Conservation (phyloP, 495 filamentous ascomycete genomes). For the Penicillium silybi region DNA sequence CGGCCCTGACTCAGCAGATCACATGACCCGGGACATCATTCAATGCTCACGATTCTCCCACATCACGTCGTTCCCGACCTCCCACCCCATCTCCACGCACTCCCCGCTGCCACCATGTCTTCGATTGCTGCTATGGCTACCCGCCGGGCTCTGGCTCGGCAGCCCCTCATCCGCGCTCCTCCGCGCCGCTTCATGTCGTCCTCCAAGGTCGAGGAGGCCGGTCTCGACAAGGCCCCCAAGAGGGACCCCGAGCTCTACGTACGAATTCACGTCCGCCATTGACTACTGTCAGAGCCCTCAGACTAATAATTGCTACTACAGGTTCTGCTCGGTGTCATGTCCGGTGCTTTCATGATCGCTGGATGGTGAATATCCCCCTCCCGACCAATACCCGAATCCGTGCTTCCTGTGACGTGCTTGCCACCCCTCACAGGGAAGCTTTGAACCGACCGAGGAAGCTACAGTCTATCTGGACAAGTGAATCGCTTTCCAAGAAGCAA, state of each 20-base stretch:
- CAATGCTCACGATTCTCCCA: slow-evolving; percentile 31
- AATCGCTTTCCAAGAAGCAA: neutral
- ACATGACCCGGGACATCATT: slow-evolving; percentile 42
- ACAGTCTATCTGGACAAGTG: neutral
- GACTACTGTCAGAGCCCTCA: slow-evolving; percentile 1
- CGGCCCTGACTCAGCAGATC: slow-evolving; percentile 31
- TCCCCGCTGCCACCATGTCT: slow-evolving; percentile 44
- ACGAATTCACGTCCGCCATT: slow-evolving; percentile 28
- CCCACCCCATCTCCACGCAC: slow-evolving; percentile 16
- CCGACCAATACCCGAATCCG: slow-evolving; percentile 1
- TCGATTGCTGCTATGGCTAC: slow-evolving; percentile 50
- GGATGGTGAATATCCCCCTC: slow-evolving; percentile 63
- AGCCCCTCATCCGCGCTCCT: slow-evolving; percentile 40
- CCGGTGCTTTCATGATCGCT: slow-evolving; percentile 76
- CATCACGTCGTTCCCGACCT: slow-evolving; percentile 21
- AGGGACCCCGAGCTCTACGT: slow-evolving; percentile 81
- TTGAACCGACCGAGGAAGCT: neutral
- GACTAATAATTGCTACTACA: slow-evolving; percentile 34
- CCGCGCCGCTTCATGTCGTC: slow-evolving; percentile 41
- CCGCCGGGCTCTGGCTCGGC: slow-evolving; percentile 48
- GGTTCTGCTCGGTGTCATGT: slow-evolving; percentile 92
- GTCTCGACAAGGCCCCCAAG: slow-evolving; percentile 63
- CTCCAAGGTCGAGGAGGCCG: slow-evolving; percentile 46
- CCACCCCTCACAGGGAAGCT: neutral
- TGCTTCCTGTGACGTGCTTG: slow-evolving; percentile 13